Base-by-base conservation (phyloP, 768 basidiomycete genomes). In the Lactifluus hygrophoroides region DNA sequence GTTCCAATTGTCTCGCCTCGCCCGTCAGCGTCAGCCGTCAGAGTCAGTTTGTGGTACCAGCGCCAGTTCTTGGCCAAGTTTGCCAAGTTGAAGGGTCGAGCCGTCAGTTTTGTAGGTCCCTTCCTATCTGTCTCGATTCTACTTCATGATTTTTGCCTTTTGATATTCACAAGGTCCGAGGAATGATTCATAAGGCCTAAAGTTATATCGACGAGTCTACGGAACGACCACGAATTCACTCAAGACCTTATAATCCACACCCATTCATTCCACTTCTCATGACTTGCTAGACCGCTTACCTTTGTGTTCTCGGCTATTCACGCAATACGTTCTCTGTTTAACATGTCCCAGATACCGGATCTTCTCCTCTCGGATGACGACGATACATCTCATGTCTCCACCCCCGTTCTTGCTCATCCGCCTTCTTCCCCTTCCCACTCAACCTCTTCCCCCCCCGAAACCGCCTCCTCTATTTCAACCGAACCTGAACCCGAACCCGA, bases 311-410 rank as follows among this genome's bases (percentile, higher is more conserved):
- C 61, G 2, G 46, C 55, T 28, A 44, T 19, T 51, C 51, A 47
- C 38, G 49, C 61, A 46, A 34, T 37, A 43, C 37, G 47, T 49
- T 42, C 28, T 49, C 23, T 52, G 21, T 54, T 55, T 30, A 30
- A 34, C 40, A 57, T 55, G 44, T 63, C 54, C 23, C 48, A 47
- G 35, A 58, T 37, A 32, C 53, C 50, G 21, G 42, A 53, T 44
- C 57, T 58, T 32, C 38, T 44, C 45, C n/a, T 54, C 32, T 30
- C 49, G 34, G 62, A 63, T 35, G 56, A 62, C 49, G 45, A 58
- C 53, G 64, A 64, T 43, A 53, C 61, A 10, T 63, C 64, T 45
- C 49, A 49, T 19, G 57, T 63, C 14, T 63, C 64, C 0, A 64
- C 64, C n/a, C 64, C 64, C 25, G 27, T 64, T 14, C 50, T 59